phyloP scores from a whole-genome alignment of 495 filamentous ascomycete species.

The Mycothermus thermophilus region DNA sequence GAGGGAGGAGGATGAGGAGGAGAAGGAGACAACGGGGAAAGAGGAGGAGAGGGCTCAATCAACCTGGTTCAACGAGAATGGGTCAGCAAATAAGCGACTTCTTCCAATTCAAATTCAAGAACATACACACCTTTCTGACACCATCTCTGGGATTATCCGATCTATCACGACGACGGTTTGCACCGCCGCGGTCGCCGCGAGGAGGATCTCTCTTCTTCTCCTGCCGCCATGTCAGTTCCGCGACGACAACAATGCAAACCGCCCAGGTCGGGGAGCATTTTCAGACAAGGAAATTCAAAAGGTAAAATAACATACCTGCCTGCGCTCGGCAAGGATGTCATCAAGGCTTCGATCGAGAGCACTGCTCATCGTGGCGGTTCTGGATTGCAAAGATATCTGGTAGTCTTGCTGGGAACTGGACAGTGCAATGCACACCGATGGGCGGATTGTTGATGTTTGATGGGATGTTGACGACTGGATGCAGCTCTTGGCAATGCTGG shows the following conservation, averaged over 20 bases:
- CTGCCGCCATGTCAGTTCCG: no score
- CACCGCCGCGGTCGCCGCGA: constrained; percentile 24
- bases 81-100: constrained; percentile 2
- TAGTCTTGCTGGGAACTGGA: no score
- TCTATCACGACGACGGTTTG: constrained; percentile 40
- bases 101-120: not conserved
- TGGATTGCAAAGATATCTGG: not conserved
- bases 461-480: no score
- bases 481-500: no score
- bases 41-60: constrained; percentile 18
- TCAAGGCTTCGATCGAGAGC: constrained; percentile 66
- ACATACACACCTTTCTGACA: constrained; percentile 57
- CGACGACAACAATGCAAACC: no score
- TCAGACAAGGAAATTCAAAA: no score
- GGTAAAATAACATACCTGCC: constrained; percentile 41
- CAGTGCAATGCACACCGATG: not conserved
- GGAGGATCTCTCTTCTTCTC: constrained; percentile 11
- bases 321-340: constrained; percentile 70
- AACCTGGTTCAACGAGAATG: constrained; percentile 13
- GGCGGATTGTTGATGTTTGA: not conserved
- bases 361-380: constrained; percentile 7
- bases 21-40: constrained; percentile 9
- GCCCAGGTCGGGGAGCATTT: no score
- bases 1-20: constrained; percentile 6
- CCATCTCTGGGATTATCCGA: constrained; percentile 55